phyloP scores from a whole-genome alignment of 495 filamentous ascomycete species.

The Neurospora sp. region DNA sequence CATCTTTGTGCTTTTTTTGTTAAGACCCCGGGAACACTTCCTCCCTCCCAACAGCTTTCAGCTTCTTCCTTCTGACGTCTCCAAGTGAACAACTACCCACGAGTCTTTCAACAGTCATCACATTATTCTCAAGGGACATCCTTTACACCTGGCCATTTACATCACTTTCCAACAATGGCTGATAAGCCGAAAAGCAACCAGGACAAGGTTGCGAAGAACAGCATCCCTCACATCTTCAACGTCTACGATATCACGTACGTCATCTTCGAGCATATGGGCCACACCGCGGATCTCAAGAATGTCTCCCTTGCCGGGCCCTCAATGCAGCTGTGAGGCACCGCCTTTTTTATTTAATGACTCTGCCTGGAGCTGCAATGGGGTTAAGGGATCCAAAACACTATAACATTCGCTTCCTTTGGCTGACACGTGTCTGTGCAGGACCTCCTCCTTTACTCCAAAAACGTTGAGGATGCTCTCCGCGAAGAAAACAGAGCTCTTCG shows the following conservation, averaged over 20 bases:
- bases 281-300: neutral
- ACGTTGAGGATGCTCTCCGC: constrained; percentile 22
- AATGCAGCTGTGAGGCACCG: neutral
- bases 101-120: neutral
- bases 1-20: neutral
- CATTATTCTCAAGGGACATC: neutral
- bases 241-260: neutral
- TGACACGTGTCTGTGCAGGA: constrained; percentile 23
- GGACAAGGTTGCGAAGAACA: too few relatives aligned
- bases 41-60: neutral
- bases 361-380: neutral
- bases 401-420: neutral
- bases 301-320: neutral
- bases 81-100: neutral
- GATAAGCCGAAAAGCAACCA: neutral
- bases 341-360: neutral
- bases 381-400: neutral
- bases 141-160: neutral
- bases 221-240: neutral
- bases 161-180: constrained; percentile 2
- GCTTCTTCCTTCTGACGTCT: neutral
- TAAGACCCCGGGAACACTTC: neutral
- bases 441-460: constrained; percentile 29
- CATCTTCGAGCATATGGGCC: neutral
- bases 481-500: constrained; percentile 27